Conservation (phyloP, 2,329 filamentous ascomycete genomes). For the Capronia coronata region DNA sequence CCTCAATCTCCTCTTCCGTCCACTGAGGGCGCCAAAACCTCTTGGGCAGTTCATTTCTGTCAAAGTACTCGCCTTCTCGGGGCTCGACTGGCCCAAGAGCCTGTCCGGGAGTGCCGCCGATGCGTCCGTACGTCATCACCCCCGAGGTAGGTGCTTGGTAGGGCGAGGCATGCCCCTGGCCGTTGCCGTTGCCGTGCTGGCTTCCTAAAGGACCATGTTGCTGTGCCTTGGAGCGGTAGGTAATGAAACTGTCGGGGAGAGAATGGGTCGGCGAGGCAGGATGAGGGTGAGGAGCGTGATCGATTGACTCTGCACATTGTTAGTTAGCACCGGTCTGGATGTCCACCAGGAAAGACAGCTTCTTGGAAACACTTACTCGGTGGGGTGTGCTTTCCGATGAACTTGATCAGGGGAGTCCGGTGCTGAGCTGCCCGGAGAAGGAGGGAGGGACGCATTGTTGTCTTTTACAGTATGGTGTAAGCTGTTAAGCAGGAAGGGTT, state of each 20-base stretch:
- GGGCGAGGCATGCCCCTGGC: conserved; percentile 24
- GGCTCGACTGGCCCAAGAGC: conserved; percentile 67
- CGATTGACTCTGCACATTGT: conserved; percentile 35
- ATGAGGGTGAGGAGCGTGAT: conserved; percentile 54
- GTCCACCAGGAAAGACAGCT: conserved; percentile 11
- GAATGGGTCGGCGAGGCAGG: conserved; percentile 57
- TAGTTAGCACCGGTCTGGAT: background rate
- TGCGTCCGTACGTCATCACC: conserved; percentile 33
- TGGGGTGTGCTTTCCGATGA: conserved; percentile 43
- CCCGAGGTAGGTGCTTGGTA: conserved; percentile 13
- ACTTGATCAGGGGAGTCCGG: conserved; percentile 46
- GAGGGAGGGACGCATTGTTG: conserved; percentile 37
- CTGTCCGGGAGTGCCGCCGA: conserved; percentile 60
- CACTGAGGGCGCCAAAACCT: conserved; percentile 74
- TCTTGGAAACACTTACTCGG: conserved; percentile 35
- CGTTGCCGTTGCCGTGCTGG: conserved; percentile 27
- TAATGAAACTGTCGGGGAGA: conserved; percentile 49
- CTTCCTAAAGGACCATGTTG: conserved; percentile 56
- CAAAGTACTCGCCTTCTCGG: conserved; percentile 71
- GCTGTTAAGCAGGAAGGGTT: background rate
- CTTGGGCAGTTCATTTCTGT: conserved; percentile 76
- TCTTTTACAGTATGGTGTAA: background rate
- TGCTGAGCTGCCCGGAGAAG: conserved; percentile 37
- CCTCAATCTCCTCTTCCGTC: conserved; percentile 82
- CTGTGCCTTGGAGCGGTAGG: conserved; percentile 57